phyloP scores from a whole-genome alignment of 495 filamentous ascomycete species.

The Aspergillus nidulans region DNA sequence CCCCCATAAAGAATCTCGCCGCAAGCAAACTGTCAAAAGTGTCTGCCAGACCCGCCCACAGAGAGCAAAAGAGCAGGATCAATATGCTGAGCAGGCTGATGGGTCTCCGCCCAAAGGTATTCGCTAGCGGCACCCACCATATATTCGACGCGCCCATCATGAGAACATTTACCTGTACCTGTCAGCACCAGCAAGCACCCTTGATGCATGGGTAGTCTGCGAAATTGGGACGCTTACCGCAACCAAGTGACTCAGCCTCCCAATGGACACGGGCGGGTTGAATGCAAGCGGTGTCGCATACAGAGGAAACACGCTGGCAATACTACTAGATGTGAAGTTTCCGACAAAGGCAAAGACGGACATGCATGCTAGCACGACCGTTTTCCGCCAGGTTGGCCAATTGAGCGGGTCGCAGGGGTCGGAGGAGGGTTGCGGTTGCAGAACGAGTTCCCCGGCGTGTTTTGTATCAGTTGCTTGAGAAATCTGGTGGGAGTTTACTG shows the following conservation, averaged over 20 bases:
- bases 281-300: slow-evolving; percentile 12
- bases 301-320: slow-evolving; percentile 11
- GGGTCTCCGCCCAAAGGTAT: slow-evolving; percentile 13
- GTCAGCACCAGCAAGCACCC: neutral
- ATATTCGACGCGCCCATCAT: slow-evolving; percentile 19
- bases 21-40: slow-evolving; percentile 14
- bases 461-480: neutral
- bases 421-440: slow-evolving; percentile 6
- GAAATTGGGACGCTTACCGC: too few relatives aligned
- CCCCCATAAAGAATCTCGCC: slow-evolving; percentile 17
- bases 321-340: slow-evolving; percentile 9
- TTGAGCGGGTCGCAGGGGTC: slow-evolving; percentile 11
- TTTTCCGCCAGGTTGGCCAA: slow-evolving; percentile 12
- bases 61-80: slow-evolving; percentile 12
- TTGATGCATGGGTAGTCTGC: too few relatives aligned
- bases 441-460: slow-evolving; percentile 8
- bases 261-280: slow-evolving; percentile 11
- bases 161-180: slow-evolving; percentile 7
- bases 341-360: slow-evolving; percentile 10
- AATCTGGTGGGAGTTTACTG: slow-evolving; percentile 6
- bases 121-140: slow-evolving; percentile 18
- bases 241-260: slow-evolving; percentile 10
- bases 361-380: slow-evolving; percentile 1
- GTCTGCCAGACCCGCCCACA: slow-evolving; percentile 14
- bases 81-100: slow-evolving; percentile 13